Percentiles rank a stretch among this genome's conserved stretches.
Evolutionary conservation across 306 rosid genomes (phyloP).

Genomic region (Abrus pulchellus): DNA sequence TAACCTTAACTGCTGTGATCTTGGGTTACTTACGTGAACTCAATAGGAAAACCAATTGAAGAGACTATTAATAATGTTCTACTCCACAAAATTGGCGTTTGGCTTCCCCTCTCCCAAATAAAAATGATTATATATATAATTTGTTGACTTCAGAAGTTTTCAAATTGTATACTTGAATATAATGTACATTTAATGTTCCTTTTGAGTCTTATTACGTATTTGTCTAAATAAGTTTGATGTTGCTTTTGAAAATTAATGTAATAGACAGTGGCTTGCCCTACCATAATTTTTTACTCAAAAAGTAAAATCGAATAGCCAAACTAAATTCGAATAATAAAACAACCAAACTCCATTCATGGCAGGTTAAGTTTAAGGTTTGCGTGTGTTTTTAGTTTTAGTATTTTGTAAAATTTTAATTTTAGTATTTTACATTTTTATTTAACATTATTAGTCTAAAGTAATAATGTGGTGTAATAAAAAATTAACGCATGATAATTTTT

Average conservation of each 20-base stretch:
- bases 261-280: neutral
- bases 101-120: neutral
- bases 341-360: neutral
- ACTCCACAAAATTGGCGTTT: neutral
- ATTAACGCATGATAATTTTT: too few relatives aligned
- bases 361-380: neutral
- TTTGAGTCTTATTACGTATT: neutral
- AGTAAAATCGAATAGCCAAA: neutral
- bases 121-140: neutral
- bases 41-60: constrained; percentile 49
- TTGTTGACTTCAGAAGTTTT: neutral
- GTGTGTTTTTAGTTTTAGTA: too few relatives aligned
- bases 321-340: neutral
- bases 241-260: neutral
- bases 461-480: too few relatives aligned
- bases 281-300: neutral
- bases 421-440: too few relatives aligned
- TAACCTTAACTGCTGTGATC: constrained; percentile 62
- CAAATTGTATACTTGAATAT: neutral
- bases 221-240: neutral
- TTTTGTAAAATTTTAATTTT: too few relatives aligned
- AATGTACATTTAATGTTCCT: neutral
- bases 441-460: too few relatives aligned
- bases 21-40: constrained; percentile 64
- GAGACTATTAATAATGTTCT: neutral